These are phyloP conservation scores for Backusella tarrabulga DNA, from an alignment of 192 early-diverging fungal genomes.

Conservation along the genomic window DNA sequence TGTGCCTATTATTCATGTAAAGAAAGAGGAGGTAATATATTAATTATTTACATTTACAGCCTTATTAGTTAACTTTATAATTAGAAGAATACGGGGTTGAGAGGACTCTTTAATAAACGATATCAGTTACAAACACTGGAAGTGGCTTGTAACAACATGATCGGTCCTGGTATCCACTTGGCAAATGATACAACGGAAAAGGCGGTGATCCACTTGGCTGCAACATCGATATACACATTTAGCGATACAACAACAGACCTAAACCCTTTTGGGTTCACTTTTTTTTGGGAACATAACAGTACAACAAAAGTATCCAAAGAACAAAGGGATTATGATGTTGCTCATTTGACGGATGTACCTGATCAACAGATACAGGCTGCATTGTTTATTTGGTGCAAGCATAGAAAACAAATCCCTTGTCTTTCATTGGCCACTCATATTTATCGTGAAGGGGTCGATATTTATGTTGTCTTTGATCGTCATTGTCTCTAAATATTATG, in stretches of 20 bases:
- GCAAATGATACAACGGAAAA: not conserved
- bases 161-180: not conserved
- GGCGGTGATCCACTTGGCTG: not conserved
- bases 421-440: slow-evolving; percentile 17
- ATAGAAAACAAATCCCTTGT: not conserved
- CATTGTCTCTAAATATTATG: not conserved
- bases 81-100: not conserved
- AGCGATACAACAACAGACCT: not conserved
- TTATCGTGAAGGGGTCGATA: slow-evolving; percentile 5
- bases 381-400: slow-evolving; percentile 6
- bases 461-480: slow-evolving; percentile 25
- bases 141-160: not conserved
- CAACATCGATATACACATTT: not conserved
- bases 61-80: not conserved
- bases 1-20: not conserved
- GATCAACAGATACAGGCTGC: slow-evolving; percentile 14
- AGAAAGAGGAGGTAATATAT: not conserved
- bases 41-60: not conserved
- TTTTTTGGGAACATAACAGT: not conserved
- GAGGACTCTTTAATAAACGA: not conserved
- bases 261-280: slow-evolving; percentile 9
- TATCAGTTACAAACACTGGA: not conserved
- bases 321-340: not conserved
- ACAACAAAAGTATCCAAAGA: not conserved
- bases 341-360: slow-evolving; percentile 2